Conservation (phyloP, 768 basidiomycete species). For the Pleurotus cornucopiae region DNA sequence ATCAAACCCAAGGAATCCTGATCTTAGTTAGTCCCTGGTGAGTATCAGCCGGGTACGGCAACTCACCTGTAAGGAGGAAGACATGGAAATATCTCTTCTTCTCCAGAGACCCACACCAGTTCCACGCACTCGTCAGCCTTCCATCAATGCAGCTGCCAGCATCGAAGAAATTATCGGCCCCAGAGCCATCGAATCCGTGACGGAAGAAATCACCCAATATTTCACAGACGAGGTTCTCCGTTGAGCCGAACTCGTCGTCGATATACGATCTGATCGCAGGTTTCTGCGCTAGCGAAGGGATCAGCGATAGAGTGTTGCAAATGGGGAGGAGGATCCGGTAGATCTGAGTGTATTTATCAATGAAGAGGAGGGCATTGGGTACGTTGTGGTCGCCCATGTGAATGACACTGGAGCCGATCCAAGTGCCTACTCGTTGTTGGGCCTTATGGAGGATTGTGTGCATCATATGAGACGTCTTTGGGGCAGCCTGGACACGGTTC, state of each 20-base stretch:
- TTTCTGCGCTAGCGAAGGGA: slow-evolving; percentile 60
- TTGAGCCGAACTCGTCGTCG: slow-evolving; percentile 77
- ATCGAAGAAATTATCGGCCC: slow-evolving; percentile 89
- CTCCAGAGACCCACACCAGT: slow-evolving; percentile 84
- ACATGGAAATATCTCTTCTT: slow-evolving; percentile 83
- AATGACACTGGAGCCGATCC: slow-evolving; percentile 85
- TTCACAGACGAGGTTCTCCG: slow-evolving; percentile 63
- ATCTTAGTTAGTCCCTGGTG: slow-evolving; percentile 1
- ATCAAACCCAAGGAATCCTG: slow-evolving; percentile 83
- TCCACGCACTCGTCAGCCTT: slow-evolving; percentile 85
- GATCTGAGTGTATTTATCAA: slow-evolving; percentile 88
- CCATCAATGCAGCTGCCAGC: slow-evolving; percentile 85
- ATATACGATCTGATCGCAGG: slow-evolving; percentile 74
- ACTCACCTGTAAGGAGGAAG: slow-evolving; percentile 71
- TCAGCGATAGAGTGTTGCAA: slow-evolving; percentile 75
- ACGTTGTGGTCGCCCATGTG: slow-evolving; percentile 90
- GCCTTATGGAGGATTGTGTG: slow-evolving; percentile 81
- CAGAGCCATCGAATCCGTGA: slow-evolving; percentile 86
- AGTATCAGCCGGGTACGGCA: background rate
- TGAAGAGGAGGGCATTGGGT: slow-evolving; percentile 83
- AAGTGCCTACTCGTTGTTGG: slow-evolving; percentile 73
- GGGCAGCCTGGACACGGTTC: slow-evolving; percentile 82
- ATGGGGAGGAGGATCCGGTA: slow-evolving; percentile 87
- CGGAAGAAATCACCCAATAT: slow-evolving; percentile 83
- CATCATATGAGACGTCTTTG: slow-evolving; percentile 90